phyloP scores from a whole-genome alignment of 1,284 basidiomycete genomes.

The Boletellus sp. region DNA sequence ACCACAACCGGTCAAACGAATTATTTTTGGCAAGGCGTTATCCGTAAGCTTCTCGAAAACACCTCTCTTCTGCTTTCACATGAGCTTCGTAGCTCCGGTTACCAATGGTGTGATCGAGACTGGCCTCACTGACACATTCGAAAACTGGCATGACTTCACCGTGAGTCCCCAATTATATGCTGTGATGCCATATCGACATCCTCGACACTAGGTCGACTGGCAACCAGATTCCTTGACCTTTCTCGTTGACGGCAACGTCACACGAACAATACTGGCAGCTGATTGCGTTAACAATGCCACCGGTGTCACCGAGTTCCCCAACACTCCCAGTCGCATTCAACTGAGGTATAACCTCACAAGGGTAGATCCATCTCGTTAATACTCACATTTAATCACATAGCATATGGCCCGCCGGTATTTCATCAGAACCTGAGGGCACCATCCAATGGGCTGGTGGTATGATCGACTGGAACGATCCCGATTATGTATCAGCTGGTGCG shows the following conservation, averaged over 20 bases:
- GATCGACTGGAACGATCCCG: slow-evolving; percentile 75
- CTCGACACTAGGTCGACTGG: slow-evolving; percentile 65
- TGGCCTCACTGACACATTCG: slow-evolving; percentile 57
- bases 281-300: slow-evolving; percentile 49
- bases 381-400: slow-evolving; percentile 32
- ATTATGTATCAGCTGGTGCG: slow-evolving; percentile 59
- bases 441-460: slow-evolving; percentile 72
- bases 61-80: background rate
- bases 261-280: slow-evolving; percentile 62
- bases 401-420: slow-evolving; percentile 76
- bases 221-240: slow-evolving; percentile 63
- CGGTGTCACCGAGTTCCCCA: slow-evolving; percentile 61
- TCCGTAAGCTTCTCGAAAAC: slow-evolving; percentile 49
- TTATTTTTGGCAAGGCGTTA: slow-evolving; percentile 72
- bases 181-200: background rate
- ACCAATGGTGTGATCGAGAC: slow-evolving; percentile 47
- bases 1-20: slow-evolving; percentile 71
- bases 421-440: slow-evolving; percentile 58
- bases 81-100: slow-evolving; percentile 29
- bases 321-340: slow-evolving; percentile 75
- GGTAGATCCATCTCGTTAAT: background rate
- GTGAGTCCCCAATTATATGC: slow-evolving; percentile 37
- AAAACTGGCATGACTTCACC: slow-evolving; percentile 74
- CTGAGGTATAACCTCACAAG: slow-evolving; percentile 48
- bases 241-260: slow-evolving; percentile 64